phyloP scores from a whole-genome alignment of 1,284 basidiomycete genomes.

The Papiliotrema laurentii region DNA sequence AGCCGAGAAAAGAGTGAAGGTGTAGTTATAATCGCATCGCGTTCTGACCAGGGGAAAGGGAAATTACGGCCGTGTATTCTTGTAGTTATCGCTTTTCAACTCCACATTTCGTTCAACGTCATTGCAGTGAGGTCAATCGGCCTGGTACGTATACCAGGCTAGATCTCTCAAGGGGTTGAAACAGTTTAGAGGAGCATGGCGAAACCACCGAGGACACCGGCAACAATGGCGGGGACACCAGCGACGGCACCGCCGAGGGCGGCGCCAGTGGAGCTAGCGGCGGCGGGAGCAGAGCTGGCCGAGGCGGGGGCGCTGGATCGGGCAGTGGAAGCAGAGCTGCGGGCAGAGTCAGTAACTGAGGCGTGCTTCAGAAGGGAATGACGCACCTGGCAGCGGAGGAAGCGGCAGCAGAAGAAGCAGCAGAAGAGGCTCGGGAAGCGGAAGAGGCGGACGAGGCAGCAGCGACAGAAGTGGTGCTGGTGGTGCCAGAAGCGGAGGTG shows the following conservation, averaged over 20 bases:
- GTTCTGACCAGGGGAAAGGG: neutral
- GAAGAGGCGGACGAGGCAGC: neutral
- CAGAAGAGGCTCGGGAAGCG: slow-evolving; percentile 6
- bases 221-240: slow-evolving; percentile 29
- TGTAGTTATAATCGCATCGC: neutral
- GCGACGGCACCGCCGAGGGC: slow-evolving; percentile 20
- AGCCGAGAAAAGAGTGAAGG: neutral
- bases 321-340: too few relatives aligned
- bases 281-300: slow-evolving; percentile 8
- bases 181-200: slow-evolving; percentile 34
- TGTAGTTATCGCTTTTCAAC: too few relatives aligned
- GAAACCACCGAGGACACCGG: slow-evolving; percentile 31
- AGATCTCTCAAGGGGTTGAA: neutral
- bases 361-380: neutral
- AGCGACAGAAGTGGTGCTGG: slow-evolving; percentile 2
- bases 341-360: neutral
- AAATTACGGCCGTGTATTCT: too few relatives aligned
- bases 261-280: slow-evolving; percentile 14
- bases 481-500: slow-evolving; percentile 10
- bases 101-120: too few relatives aligned
- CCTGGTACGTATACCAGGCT: too few relatives aligned
- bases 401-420: slow-evolving; percentile 9
- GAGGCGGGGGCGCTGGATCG: neutral
- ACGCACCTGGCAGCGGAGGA: slow-evolving; percentile 5
- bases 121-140: too few relatives aligned